Evolutionary conservation across 1,139 yeast genomes (phyloP), one percentile per base, ranked within the genome.

Genomic region (Geotrichum aggregatum): DNA sequence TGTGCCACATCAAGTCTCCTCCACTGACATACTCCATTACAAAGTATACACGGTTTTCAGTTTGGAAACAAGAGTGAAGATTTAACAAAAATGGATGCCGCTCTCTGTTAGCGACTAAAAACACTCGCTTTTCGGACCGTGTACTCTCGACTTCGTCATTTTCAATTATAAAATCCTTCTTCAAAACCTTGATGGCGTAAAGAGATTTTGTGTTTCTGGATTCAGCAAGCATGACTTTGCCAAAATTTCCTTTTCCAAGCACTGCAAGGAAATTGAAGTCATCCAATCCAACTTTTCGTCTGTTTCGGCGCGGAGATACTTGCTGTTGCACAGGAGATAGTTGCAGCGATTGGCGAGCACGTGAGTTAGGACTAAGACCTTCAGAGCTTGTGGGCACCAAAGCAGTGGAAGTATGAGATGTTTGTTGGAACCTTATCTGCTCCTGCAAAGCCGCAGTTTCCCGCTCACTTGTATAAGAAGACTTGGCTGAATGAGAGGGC

Each of bases 1-100:
- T 94, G 68, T 92, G 99, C 95, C 97, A 89, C 98, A 92, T 92
- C 65, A 92, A 78, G 73, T 92, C 99, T 67, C 99, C 99, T 54
- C 98, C 99, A 11, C 95, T 83, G 51, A 92, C 84, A 65, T 89
- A 92, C 69, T 92, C 98, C 98, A 92, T 92, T 13, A 95, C 98
- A 71, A 94, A 92, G 70, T 94, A 92, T 44, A 92, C 87, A 66
- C 98, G 81, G 67, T 94, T 91, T 62, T 94, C 98, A 0, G 98
- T 92, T 72, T 92, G 99, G 79, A 92, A 92, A 66, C 98, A 89
- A 63, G 97, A 94, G 66, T 85, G 95, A 58, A 94, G 74, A 64
- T 88, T 89, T 62, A 94, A 78, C 67, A 92, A 76, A 71, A 94
- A 92, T 49, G 99, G 98, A 71, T 92, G 98, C 62, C 80, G 81